Base-by-base conservation (phyloP, 345 rosid genomes). In the Geranium rotundifolium region DNA sequence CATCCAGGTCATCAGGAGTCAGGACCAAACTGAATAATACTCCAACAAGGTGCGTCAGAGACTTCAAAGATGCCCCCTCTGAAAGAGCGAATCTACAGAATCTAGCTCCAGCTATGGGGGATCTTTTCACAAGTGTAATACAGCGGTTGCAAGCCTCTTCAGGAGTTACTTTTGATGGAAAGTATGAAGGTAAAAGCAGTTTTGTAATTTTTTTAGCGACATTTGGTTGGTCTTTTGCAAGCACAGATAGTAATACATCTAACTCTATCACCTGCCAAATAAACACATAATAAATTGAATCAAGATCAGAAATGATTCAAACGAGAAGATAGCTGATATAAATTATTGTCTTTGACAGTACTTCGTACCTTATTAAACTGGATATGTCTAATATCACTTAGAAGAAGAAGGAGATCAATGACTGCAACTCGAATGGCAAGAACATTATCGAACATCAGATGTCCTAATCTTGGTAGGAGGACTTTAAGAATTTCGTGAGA, bases 401-500 rank as follows among this genome's bases (percentile, higher is more conserved):
- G 54, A 65, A 78, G 77, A 19, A 93, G 87, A 70, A 93, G 88
- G 67, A 93, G 84, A 77, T 93, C 97, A 66, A 82, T 75, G 62
- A 83, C 65, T 57, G 97, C 85, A 75, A 75, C 80, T 19, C 96
- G 79, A 59, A 79, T 68, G 0, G 91, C 82, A 62, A 89, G 71
- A 68, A 66, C 73, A 68, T 62, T 76, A 78, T 93, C 97, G 61
- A 65, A 58, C 65, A 90, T 82, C 70, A 89, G 75, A 80, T 79
- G 95, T 39, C 85, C 84, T 66, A 90, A 56, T 73, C 91, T 93
- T 17, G 91, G 85, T 49, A 93, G 77, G 69, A 93, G 78, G 69
- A 88, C 99, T 81, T 84, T 90, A 52, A 93, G 87, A 72, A 93
- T 80, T 57, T 85, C 99, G 75, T 87, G 95, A 37, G 97, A 89